Conservation (phyloP, 1,139 yeast genomes). For the Pneumocystis sp. region DNA sequence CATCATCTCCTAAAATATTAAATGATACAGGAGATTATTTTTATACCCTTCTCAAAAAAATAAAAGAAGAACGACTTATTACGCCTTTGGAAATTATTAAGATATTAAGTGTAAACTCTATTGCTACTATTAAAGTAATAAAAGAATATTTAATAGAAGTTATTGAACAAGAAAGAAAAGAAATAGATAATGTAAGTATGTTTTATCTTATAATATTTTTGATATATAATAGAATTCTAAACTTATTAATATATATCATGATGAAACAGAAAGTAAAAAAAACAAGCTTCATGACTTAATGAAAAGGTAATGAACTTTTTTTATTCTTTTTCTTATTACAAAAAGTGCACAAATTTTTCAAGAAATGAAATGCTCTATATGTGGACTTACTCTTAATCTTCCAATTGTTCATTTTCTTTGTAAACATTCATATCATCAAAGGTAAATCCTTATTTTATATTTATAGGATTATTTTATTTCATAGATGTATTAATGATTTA, state of each 20-base stretch:
- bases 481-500: slow-evolving; percentile 15
- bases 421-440: slow-evolving; percentile 72
- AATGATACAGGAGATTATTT: slow-evolving; percentile 40
- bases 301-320: slow-evolving; percentile 25
- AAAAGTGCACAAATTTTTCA: slow-evolving; percentile 42
- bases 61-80: slow-evolving; percentile 41
- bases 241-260: slow-evolving; percentile 51
- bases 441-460: slow-evolving; percentile 36
- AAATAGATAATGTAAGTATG: slow-evolving; percentile 36
- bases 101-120: slow-evolving; percentile 46
- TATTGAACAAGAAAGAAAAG: slow-evolving; percentile 46
- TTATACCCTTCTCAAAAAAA: slow-evolving; percentile 35
- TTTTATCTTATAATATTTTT: not conserved
- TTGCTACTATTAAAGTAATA: slow-evolving; percentile 58
- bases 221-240: slow-evolving; percentile 32
- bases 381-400: slow-evolving; percentile 53
- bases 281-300: slow-evolving; percentile 39
- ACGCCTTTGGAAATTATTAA: slow-evolving; percentile 67
- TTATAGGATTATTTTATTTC: slow-evolving; percentile 13
- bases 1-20: slow-evolving; percentile 42
- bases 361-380: slow-evolving; percentile 55
- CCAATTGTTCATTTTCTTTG: slow-evolving; percentile 81
- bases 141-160: slow-evolving; percentile 53
- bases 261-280: slow-evolving; percentile 46
- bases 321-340: not conserved